Evolutionary conservation across 768 basidiomycete species (phyloP), one percentile per base, ranked within the genome.

Genomic region (Naematelia aurantialba): DNA sequence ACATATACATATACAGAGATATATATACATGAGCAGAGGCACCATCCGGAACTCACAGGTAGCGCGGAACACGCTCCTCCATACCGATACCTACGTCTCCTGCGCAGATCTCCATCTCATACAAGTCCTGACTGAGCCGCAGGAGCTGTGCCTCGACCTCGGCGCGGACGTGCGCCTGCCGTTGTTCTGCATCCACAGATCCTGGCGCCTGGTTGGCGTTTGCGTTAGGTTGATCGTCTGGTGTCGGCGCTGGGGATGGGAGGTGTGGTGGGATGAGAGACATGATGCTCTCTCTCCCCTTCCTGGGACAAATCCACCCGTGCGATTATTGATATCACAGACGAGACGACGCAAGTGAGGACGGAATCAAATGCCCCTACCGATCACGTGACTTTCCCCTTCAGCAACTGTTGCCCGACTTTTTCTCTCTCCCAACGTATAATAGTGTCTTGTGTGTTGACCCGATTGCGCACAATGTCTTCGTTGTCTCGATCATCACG

Each of bases 31-130:
- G n/a, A n/a, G n/a, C n/a, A n/a, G n/a, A 39, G 34, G 34, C 34
- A 8, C 34, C 56, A 30, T n/a, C 4, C 3, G 27, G 12, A 8
- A 52, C 71, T 57, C 45, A 70, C 71, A 73, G 51, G 31, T 68
- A 73, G 3, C 60, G 52, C 12, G 69, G 67, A 4, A 70, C 69
- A 13, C 60, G 57, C 44, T 62, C 65, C 34, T 73, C 67, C 58
- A 63, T 64, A 17, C 66, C 72, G 22, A 49, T 25, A 5, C 58
- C 65, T 2, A 73, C 72, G 44, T 73, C 72, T 12, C 72, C 72
- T 0, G 72, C 69, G 30, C 72, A 73, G 17, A 73, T 63, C 52
- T 73, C 72, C 63, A 73, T 56, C 57, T 73, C 72, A 54, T 68
- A 73, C 45, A 73, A 56, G 45, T 70, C 69, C 51, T 73, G 72